Evolutionary conservation across 495 filamentous ascomycete species (phyloP), one percentile per base, ranked within the genome.

Genomic region (Oidiodendron maius): DNA sequence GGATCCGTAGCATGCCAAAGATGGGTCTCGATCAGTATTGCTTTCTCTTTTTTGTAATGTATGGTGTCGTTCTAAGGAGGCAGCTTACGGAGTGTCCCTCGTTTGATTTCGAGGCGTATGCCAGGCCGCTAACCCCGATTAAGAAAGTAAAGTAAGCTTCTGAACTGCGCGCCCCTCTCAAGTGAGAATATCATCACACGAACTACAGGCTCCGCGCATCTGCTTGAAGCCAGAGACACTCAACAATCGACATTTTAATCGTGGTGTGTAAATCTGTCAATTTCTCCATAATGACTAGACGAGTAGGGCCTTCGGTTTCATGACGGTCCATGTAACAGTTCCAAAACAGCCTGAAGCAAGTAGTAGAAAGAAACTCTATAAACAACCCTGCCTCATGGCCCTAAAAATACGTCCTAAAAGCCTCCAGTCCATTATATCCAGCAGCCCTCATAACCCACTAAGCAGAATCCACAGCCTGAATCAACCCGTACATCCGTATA

Each of bases 391-490:
- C 15, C 41, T 34, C 22, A 40, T 46, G 43, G 28, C 42, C 40
- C 49, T 50, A 41, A 46, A 53, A 38, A 57, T 53, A 53, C 46
- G 42, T 57, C 41, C 52, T 41, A 39, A 43, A 21, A 45, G 16
- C 37, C 45, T 32, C 35, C 16, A 23, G 48, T 40, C 30, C 55
- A 57, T 57, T 57, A 57, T 53, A 23, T 50, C 42, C 40, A 44
- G n/a, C n/a, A n/a, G 44, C 46, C 22, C 8, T 22, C 23, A 20
- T 22, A 32, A 41, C 6, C 35, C 45, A 37, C 46, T 50, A 50
- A 46, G 49, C 42, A 30, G 5, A 47, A 35, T 26, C 46, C 38
- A 40, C 16, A 21, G 15, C 12, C 16, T 22, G n/a, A 40, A 20
- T 8, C 8, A 40, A 22, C 15, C 11, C 38, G 16, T 20, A 40